phyloP scores from a whole-genome alignment of 1,139 yeast genomes.

The Scheffersomyces parashehatae region DNA sequence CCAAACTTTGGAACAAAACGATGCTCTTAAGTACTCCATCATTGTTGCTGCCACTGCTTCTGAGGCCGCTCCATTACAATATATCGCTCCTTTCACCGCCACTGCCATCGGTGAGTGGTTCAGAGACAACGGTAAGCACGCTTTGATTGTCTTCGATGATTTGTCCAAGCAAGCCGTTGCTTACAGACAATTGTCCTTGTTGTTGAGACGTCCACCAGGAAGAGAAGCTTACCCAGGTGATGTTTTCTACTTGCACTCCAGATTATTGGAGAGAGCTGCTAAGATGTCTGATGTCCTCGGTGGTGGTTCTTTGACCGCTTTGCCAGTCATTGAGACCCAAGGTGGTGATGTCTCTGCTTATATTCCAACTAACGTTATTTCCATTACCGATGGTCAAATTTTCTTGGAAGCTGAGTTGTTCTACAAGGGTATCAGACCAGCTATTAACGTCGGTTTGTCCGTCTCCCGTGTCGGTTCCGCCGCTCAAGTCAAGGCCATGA shows the following conservation, averaged over 20 bases:
- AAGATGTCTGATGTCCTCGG: conserved; percentile 90
- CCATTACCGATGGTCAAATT: conserved; percentile 97
- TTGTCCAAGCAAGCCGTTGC: conserved; percentile 99
- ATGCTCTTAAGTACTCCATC: conserved; percentile 96
- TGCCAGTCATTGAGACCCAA: conserved; percentile 96
- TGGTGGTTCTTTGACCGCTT: conserved; percentile 93
- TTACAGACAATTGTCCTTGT: conserved; percentile 97
- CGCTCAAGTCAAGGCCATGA: conserved; percentile 99
- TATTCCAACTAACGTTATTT: conserved; percentile 96
- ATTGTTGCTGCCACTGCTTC: conserved; percentile 99
- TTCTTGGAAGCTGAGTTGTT: conserved; percentile 99
- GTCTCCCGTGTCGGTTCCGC: conserved; percentile 99
- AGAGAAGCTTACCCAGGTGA: conserved; percentile 98
- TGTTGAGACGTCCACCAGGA: conserved; percentile 97
- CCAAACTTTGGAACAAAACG: conserved; percentile 97
- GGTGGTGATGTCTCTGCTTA: conserved; percentile 99
- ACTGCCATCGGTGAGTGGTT: conserved; percentile 99
- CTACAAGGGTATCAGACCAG: conserved; percentile 99
- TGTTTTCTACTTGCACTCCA: conserved; percentile 94
- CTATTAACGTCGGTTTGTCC: conserved; percentile 99
- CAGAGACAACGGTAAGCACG: conserved; percentile 99
- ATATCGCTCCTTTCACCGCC: conserved; percentile 99
- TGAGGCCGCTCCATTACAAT: conserved; percentile 99
- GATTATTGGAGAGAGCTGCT: conserved; percentile 96
- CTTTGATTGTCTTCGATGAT: conserved; percentile 96